Base-by-base conservation (phyloP, 2,329 filamentous ascomycete species). In the Aspergillus pseudotamarii region DNA sequence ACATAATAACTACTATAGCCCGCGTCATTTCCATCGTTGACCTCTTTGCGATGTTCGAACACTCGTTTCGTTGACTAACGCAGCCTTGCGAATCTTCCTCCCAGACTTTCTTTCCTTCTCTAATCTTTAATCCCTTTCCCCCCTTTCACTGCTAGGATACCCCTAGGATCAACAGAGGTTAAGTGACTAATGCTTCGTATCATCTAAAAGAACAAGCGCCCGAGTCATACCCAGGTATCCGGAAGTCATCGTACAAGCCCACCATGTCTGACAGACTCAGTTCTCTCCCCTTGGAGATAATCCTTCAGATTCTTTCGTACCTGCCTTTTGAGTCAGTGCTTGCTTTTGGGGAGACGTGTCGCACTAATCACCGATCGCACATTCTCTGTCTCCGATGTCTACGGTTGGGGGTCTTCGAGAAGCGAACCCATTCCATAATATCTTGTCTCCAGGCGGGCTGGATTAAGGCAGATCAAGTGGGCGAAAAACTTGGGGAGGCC, bases 321-420 rank as follows among this genome's bases (percentile, higher is more conserved):
- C 66, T 78, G 5, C 66, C 73, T 19, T 66, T 76, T 34, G 50
- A 68, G 21, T 69, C 71, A 21, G 62, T 78, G 14, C 64, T 78
- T 16, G 58, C 69, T n/a, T 76, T 78, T 57, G 73, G 72, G 19
- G 68, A 63, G 38, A 76, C 75, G n/a, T 76, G 65, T 45, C 70
- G 67, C 21, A 48, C 64, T 19, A 73, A 75, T 55, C 68, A 72
- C 48, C 55, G 57, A 36, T 72, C 70, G n/a, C 73, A 76, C 41
- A 67, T 65, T 12, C 64, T 72, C 16, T 73, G 72, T 34, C 65
- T 78, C 46, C 69, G 66, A 41, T 65, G 68, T 21, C 69, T 78
- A 11, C 72, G 75, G 38, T 54, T 78, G 19, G 75, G 72, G 6
- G 67, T 77, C 9, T 74, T 78, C 26, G 73, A 74, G 45, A 75